phyloP scores from a whole-genome alignment of 139 green algal species.

The Pycnococcus provasolii region DNA sequence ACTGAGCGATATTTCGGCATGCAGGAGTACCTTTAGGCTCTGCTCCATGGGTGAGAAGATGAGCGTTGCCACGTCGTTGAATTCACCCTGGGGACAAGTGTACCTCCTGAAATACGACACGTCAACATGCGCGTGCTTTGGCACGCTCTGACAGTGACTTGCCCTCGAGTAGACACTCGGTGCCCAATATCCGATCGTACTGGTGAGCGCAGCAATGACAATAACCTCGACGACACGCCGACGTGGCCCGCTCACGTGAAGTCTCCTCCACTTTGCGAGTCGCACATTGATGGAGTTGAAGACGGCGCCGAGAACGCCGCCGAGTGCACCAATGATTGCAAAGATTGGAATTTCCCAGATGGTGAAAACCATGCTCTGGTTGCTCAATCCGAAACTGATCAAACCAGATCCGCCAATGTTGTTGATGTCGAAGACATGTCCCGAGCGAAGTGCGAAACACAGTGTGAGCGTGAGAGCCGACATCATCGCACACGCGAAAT shows the following conservation, averaged over 20 bases:
- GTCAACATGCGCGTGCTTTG: not conserved
- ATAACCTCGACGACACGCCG: too few species aligned
- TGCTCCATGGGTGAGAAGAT: not conserved
- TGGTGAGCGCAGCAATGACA: too few species aligned
- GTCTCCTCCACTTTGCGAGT: not conserved
- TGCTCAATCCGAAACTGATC: not conserved
- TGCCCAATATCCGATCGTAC: too few species aligned
- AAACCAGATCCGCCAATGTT: not conserved
- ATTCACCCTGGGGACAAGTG: not conserved
- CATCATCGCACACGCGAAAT: not conserved
- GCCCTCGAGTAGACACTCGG: too few species aligned
- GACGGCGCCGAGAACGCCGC: not conserved
- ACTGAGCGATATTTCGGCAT: too few species aligned
- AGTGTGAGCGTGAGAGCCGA: not conserved
- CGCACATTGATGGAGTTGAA: not conserved
- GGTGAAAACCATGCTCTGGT: not conserved
- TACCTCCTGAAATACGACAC: not conserved
- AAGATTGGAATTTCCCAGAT: not conserved
- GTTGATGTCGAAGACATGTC: not conserved
- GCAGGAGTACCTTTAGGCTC: too few species aligned
- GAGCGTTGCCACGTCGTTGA: conserved; percentile 22
- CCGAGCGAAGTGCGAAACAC: not conserved
- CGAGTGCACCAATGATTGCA: not conserved
- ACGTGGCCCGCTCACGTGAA: not conserved
- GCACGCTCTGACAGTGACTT: too few species aligned